Evolutionary conservation across 2,329 filamentous ascomycete species (phyloP), one percentile per base, ranked within the genome.

Genomic region (Hymenoscyphus fraxineus): DNA sequence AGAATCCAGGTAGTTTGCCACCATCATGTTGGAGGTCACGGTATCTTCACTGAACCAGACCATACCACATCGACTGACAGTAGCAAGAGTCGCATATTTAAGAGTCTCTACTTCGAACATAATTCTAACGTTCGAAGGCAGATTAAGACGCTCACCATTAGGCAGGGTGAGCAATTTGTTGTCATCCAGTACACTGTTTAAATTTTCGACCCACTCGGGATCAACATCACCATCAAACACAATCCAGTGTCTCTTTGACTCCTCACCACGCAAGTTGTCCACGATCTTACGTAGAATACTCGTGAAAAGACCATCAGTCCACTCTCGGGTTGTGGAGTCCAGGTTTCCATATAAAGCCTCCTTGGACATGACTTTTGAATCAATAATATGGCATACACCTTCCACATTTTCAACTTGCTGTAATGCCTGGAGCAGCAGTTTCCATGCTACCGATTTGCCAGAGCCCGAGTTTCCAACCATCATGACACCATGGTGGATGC

Each of bases 41-140:
- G 93, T 98, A 74, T 99, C 96, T 73, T 97, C 94, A 75, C 93
- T 99, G 80, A 98, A 99, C 95, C 95, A 99, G 15, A 99, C 96
- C 95, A 99, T 99, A 83, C 95, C 95, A 77, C 95, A 99, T 80
- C 95, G 93, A 88, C 91, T 96, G 74, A 99, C 95, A n/a, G 95
- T 99, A 63, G 95, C 95, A 56, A 99, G 85, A 0, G 95, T 99
- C 44, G 95, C 95, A 76, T 99, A 99, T 76, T 96, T 97, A 66
- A 99, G 83, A 2, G 89, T 98, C 80, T 99, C 96, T 41, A 99
- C 95, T 80, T 99, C 95, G 74, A 99, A 99, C 93, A 99, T 97
- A 78, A 99, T 96, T 70, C 96, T 92, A 32, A 99, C 95, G 74
- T 99, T 99, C 1, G 90, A 75, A 3, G 95, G 96, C 55, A 99